Base-by-base conservation (phyloP, 2,329 filamentous ascomycete genomes). In the Aureobasidium sp. region DNA sequence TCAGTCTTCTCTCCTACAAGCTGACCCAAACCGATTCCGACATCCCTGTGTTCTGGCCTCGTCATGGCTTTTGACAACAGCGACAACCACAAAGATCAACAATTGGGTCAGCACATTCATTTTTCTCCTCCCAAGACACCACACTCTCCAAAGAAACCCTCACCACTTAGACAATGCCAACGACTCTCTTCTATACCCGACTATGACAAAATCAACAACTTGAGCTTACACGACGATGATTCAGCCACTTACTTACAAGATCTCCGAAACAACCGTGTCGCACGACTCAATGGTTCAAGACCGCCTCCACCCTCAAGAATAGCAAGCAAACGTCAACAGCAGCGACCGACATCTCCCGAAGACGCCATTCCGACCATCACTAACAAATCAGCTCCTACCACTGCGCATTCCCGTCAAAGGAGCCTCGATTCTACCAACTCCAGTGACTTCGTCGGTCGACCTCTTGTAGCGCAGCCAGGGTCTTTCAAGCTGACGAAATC, bases 161-260 rank as follows among this genome's bases (percentile, higher is more conserved):
- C 62, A 59, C 57, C 64, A 36, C 50, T 64, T 41, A 53, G 61
- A 60, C 64, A 65, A 49, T 64, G 64, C n/a, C 65, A 68, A 48
- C 57, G 57, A 25, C 39, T 61, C n/a, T 44, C 49, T 6, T 61
- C 59, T 34, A 49, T 61, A 45, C 59, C 59, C 39, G 59, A 61
- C 32, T 27, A 54, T 45, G 66, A 62, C 45, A 67, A 62, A 66
- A 66, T 62, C 61, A 61, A 66, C 62, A 47, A 66, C 45, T 27
- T 59, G 48, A 62, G 65, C 68, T 71, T 65, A 69, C 66, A 62
- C 41, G 11, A 62, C 63, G 27, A 65, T 58, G 64, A 70, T 66
- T 64, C 74, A 91, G 88, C 85, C 66, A 79, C 80, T 63, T 92
- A 91, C 73, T 82, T 91, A 39, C 80, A 86, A 67, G 84, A 86